phyloP scores from a whole-genome alignment of 768 basidiomycete genomes.

The Leccinum broughii region DNA sequence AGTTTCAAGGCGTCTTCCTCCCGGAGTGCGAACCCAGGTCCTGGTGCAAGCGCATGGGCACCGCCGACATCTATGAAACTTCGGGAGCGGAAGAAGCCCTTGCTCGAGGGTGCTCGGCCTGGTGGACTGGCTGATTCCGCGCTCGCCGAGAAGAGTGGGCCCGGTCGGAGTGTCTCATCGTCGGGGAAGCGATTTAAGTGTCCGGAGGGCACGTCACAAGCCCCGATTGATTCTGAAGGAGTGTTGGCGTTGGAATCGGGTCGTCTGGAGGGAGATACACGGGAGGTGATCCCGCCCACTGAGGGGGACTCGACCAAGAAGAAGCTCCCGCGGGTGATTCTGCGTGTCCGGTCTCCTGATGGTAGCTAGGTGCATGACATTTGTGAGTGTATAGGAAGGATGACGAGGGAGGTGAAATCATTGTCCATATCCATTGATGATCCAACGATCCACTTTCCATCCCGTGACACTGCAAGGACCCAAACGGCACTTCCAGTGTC shows the following conservation, averaged over 20 bases:
- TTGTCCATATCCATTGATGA: background rate
- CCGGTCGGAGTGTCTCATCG: constrained; percentile 8
- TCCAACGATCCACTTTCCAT: background rate
- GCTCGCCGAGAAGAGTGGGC: background rate
- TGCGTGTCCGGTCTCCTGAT: constrained; percentile 48
- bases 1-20: too few species aligned
- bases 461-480: too few species aligned
- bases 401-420: background rate
- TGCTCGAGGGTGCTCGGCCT: background rate
- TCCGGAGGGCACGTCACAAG: background rate
- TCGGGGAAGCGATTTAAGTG: background rate
- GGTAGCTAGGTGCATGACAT: background rate
- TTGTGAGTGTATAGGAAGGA: background rate
- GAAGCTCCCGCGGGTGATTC: constrained; percentile 55
- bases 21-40: too few species aligned
- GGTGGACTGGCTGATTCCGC: background rate
- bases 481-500: too few species aligned
- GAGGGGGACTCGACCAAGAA: constrained; percentile 37
- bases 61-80: constrained; percentile 38
- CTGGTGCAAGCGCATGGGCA: constrained; percentile 1
- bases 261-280: background rate
- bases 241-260: background rate
- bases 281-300: constrained; percentile 1
- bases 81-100: constrained; percentile 46
- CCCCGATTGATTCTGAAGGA: background rate